Evolutionary conservation across 805 yeast species (phyloP).

Genomic region (Metschnikowia matae): DNA sequence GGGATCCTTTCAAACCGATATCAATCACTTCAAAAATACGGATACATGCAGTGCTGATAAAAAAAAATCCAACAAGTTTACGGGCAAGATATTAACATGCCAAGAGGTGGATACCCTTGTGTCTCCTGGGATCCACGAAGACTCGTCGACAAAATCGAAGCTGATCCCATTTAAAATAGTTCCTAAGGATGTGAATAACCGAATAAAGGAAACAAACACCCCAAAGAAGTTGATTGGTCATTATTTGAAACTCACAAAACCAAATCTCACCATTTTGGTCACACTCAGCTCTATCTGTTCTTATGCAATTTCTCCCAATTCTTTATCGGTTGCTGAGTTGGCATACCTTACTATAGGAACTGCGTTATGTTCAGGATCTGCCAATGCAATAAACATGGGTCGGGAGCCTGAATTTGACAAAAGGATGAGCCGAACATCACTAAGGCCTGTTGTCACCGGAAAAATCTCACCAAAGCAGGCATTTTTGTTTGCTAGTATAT

Average conservation of each 20-base stretch:
- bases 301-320: constrained; percentile 84
- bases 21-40: not conserved
- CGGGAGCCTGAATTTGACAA: constrained; percentile 89
- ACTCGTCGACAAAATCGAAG: not conserved
- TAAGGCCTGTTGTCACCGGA: constrained; percentile 89
- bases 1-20: not conserved
- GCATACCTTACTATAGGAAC: constrained; percentile 79
- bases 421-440: constrained; percentile 81
- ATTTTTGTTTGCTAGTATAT: constrained; percentile 66
- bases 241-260: constrained; percentile 83
- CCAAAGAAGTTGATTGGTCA: constrained; percentile 38
- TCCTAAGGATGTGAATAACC: constrained; percentile 23
- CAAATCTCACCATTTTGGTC: constrained; percentile 79
- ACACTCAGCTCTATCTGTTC: constrained; percentile 91
- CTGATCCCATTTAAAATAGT: constrained; percentile 58
- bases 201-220: constrained; percentile 13
- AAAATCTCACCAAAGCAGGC: constrained; percentile 73
- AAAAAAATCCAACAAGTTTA: constrained; percentile 27
- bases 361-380: constrained; percentile 83
- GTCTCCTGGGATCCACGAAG: not conserved
- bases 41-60: constrained; percentile 18
- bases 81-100: constrained; percentile 42
- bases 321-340: constrained; percentile 69
- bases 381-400: constrained; percentile 96
- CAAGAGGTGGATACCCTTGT: constrained; percentile 31